A percentile compares a stretch with the other conserved stretches of the same genome.
phyloP scores from a whole-genome alignment of 495 filamentous ascomycete genomes.

The Chaetomidium leptoderma region DNA sequence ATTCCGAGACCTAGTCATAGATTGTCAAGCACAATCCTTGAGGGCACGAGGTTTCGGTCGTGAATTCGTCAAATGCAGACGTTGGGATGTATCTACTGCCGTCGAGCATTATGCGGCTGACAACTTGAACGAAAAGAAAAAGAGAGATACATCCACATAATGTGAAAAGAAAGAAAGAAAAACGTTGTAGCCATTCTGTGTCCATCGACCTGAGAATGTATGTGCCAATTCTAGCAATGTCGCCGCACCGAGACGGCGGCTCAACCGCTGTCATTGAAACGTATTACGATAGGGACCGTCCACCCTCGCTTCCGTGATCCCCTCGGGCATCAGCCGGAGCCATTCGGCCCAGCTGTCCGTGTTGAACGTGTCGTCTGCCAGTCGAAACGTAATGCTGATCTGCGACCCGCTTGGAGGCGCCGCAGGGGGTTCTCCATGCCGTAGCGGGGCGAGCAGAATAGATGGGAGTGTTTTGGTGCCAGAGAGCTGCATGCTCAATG shows the following conservation, averaged over 20 bases:
- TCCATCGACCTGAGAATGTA: slow-evolving; percentile 4
- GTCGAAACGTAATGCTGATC: slow-evolving; percentile 41
- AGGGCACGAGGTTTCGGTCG: not conserved
- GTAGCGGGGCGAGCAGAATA: slow-evolving; percentile 40
- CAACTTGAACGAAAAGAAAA: no score
- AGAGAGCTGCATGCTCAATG: slow-evolving; percentile 45
- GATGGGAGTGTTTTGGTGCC: slow-evolving; percentile 43
- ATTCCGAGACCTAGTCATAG: no score
- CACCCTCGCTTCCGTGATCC: slow-evolving; percentile 45
- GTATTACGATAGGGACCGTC: slow-evolving; percentile 44
- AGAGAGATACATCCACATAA: not conserved
- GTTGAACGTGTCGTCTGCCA: slow-evolving; percentile 40
- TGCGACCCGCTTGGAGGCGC: slow-evolving; percentile 27
- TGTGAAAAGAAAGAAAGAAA: not conserved
- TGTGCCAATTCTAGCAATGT: not conserved
- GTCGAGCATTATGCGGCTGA: no score
- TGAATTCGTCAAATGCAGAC: slow-evolving; percentile 4
- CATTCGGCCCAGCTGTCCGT: slow-evolving; percentile 47
- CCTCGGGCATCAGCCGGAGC: slow-evolving; percentile 48
- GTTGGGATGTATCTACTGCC: no score
- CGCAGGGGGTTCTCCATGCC: slow-evolving; percentile 22
- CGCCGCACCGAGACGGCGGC: not conserved
- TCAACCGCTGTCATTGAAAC: slow-evolving; percentile 39
- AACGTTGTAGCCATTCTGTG: slow-evolving; percentile 11
- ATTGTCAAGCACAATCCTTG: no score